phyloP scores from a whole-genome alignment of 257 asterid genomes.

The Paraleonurus japonicus region DNA sequence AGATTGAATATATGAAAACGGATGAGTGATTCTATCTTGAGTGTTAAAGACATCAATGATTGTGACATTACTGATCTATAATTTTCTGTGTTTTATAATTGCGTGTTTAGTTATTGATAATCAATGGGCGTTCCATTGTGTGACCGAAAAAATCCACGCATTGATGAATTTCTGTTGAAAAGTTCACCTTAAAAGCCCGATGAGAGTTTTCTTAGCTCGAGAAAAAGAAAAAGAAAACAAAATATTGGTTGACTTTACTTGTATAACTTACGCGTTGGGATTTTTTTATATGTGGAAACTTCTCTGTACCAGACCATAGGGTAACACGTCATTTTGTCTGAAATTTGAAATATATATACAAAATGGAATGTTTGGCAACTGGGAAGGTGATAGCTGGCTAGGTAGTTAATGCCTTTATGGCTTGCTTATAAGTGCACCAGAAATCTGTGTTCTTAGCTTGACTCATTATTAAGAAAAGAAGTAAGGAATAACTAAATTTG shows the following conservation, averaged over 20 bases:
- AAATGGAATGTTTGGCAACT: neutral
- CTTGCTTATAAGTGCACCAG: conserved; percentile 16
- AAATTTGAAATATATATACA: neutral
- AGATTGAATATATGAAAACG: no score
- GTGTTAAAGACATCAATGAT: no score
- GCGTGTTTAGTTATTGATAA: no score
- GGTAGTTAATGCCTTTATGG: conserved; percentile 3
- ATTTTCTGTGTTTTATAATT: no score
- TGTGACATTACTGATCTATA: no score
- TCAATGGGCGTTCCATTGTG: no score
- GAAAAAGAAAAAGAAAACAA: neutral
- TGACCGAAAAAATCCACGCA: neutral
- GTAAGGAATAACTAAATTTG: neutral
- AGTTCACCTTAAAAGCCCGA: neutral
- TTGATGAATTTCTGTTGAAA: neutral
- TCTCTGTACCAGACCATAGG: neutral
- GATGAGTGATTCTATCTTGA: no score
- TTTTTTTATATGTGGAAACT: neutral
- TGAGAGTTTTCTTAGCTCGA: neutral
- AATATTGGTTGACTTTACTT: neutral
- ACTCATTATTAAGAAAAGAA: neutral
- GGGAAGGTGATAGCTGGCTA: neutral
- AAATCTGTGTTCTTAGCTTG: conserved; percentile 1
- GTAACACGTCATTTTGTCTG: neutral
- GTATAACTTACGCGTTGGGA: neutral